Percentiles rank a stretch among this genome's conserved stretches.
These are phyloP conservation scores for Quercus suber DNA, from an alignment of 306 rosid genomes.

Conservation along the genomic window DNA sequence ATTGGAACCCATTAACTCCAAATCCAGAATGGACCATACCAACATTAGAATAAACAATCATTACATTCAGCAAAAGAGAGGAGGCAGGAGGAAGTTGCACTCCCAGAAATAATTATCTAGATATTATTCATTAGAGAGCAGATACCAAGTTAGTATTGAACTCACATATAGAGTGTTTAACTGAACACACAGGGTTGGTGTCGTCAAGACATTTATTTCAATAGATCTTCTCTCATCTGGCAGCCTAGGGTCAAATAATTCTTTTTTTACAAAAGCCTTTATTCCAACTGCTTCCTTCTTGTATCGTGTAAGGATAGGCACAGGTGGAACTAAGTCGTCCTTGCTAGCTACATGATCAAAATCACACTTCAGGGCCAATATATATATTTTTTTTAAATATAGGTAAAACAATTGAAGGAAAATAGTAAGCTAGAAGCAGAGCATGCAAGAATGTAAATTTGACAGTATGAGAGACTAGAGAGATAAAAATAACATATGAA, in stretches of 20 bases:
- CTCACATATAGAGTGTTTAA: constrained; percentile 91
- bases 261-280: constrained; percentile 98
- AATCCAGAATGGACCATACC: background rate
- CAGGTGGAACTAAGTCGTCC: constrained; percentile 90
- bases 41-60: background rate
- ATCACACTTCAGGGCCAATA: constrained; percentile 14
- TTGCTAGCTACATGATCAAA: constrained; percentile 69
- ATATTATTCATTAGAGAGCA: background rate
- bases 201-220: constrained; percentile 70
- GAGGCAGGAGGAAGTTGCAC: background rate
- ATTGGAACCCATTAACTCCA: constrained; percentile 5
- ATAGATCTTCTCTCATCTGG: constrained; percentile 74
- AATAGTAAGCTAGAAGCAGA: background rate
- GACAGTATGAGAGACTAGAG: background rate
- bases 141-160: constrained; percentile 23
- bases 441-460: constrained; percentile 16
- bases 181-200: constrained; percentile 87
- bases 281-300: constrained; percentile 75
- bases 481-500: background rate
- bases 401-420: background rate
- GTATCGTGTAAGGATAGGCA: constrained; percentile 90
- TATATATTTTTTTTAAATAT: background rate
- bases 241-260: constrained; percentile 78
- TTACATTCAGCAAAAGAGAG: background rate
- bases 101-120: constrained; percentile 5